phyloP scores from a whole-genome alignment of 306 rosid species.

The Ziziphus jujuba region DNA sequence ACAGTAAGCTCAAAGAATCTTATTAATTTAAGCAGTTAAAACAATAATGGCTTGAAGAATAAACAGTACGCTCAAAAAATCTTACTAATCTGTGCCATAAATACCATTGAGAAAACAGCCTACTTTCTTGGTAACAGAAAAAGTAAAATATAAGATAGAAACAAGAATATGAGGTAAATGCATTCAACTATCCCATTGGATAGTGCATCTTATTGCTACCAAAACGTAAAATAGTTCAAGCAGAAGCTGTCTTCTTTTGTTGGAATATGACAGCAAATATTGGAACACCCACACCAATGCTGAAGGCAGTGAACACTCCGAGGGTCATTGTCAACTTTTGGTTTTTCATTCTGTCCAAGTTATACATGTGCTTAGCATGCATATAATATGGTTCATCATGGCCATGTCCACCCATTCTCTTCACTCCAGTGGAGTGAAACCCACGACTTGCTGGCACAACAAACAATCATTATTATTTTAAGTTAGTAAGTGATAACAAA shows the following conservation, averaged over 20 bases:
- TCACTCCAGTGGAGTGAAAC: constrained; percentile 39
- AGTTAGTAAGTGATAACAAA: neutral
- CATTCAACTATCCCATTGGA: neutral
- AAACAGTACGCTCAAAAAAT: no score
- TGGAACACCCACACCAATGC: constrained; percentile 35
- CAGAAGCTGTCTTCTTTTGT: constrained; percentile 35
- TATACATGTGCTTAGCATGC: constrained; percentile 44
- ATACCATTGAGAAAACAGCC: no score
- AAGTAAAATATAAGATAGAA: neutral
- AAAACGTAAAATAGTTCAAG: constrained; percentile 6
- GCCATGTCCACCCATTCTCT: constrained; percentile 43
- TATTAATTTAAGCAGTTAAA: no score
- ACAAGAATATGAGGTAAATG: neutral
- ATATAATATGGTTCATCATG: constrained; percentile 39
- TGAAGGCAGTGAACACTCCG: constrained; percentile 33
- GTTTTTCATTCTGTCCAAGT: constrained; percentile 37
- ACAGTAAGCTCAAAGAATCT: no score
- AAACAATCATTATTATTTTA: neutral
- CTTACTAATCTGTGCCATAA: no score
- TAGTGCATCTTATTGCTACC: constrained; percentile 20
- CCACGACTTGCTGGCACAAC: constrained; percentile 23
- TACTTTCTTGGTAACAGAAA: neutral
- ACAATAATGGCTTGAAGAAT: no score
- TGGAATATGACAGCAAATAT: constrained; percentile 31
- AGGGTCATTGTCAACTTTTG: constrained; percentile 32